Base-by-base conservation (phyloP, 495 filamentous ascomycete species). In the Xanthoparmelia taractica region DNA sequence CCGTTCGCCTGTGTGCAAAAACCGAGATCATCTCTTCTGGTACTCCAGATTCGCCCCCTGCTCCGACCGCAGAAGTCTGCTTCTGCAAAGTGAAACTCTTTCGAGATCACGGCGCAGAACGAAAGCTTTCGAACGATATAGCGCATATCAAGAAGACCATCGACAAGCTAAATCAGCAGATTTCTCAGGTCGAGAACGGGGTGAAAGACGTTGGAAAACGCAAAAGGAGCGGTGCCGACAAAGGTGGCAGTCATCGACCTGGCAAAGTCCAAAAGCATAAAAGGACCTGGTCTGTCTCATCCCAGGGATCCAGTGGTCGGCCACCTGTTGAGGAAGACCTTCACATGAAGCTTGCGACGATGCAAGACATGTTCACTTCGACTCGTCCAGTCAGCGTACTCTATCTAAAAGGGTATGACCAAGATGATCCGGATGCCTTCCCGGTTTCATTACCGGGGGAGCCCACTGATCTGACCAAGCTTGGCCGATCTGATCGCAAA, bases 61-160 rank as follows among this genome's bases (percentile, higher is more conserved):
- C 74, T 37, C 68, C 75, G 10, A 70, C 75, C 5, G 69, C 84
- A 2, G 92, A 98, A 73, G 83, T 96, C 8, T 89, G 88, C 73
- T 97, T 88, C 71, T 95, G 92, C 82, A 95, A 92, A 75, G 90
- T 98, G 55, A 97, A 97, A 71, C 82, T 98, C 3, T 98, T 98
- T 77, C 82, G 94, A 47, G 94, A 98, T 70, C 93, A 98, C 67
- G 94, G 94, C 10, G 94, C 94, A 0, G 94, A 98, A 74, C 85
- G 94, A 36, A 98, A 97, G 73, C 80, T 97, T 4, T 89, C 90
- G 10, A 98, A 97, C 68, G 94, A 98, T 68, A 78, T 95, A n/a
- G 85, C 87, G 1, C 91, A 96, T 65, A 86, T 97, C 60, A 90
- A 91, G 68, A 97, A 97, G 79, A 88, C 86, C 0, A 97, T 97